Base-by-base conservation (phyloP, 2,329 filamentous ascomycete species). In the Aspergillus spinulosporus region DNA sequence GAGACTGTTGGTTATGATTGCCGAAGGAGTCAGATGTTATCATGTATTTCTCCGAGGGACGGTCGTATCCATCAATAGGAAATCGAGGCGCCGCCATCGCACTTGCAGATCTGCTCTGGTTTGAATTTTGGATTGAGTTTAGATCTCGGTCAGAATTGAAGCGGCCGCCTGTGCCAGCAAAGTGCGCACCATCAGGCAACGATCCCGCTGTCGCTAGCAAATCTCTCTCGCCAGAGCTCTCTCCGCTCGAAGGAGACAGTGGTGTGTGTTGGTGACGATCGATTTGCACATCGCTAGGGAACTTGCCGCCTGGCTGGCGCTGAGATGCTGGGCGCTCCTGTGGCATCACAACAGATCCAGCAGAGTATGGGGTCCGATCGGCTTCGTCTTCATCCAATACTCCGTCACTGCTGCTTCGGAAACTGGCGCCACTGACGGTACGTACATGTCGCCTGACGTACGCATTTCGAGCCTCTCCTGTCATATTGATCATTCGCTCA, bases 231-330 rank as follows among this genome's bases (percentile, higher is more conserved):
- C 82, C 85, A 65, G 89, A 92, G 74, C 87, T 90, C 74, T 87
- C 85, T 75, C 86, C 85, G 80, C 90, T 95, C 81, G 89, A 90
- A 59, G 89, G 88, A 70, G 89, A 91, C 71, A 87, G 80, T 71
- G 88, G 85, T 71, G 84, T 86, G 76, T 92, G 88, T 85, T 91
- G 86, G 81, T 89, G 87, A 79, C 90, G 87, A 74, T 92, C 89
- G 73, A 96, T 84, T 79, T 92, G 86, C 68, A 97, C 80, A 80
- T 97, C 92, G 77, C 90, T 95, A 77, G 93, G 93, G 80, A 99
- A 99, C 75, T 92, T 87, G 81, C 93, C 93, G 87, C 92, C 93
- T 86, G 91, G 87, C 83, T 90, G 86, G 74, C 92, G 87, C 55
- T 72, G 74, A 44, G 68, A 73, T 34, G 70, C 68, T 46, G 72